These are phyloP conservation scores for Suhomyces bokatorum DNA, from an alignment of 1,139 yeast species.

Conservation along the genomic window DNA sequence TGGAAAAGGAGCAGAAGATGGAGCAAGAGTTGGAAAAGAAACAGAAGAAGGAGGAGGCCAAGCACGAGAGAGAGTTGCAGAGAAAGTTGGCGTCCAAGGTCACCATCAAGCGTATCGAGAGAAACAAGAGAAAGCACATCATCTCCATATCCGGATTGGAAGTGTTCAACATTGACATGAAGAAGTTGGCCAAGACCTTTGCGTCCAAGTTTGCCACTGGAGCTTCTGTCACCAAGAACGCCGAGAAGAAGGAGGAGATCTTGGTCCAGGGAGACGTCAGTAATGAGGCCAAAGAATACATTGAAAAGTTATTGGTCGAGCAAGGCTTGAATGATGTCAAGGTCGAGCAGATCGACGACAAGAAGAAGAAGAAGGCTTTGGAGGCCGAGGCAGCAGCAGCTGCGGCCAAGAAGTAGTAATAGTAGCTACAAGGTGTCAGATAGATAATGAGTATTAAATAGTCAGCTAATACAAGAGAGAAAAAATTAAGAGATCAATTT, in stretches of 20 bases:
- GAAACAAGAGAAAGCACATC: constrained; percentile 87
- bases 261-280: constrained; percentile 95
- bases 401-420: constrained; percentile 4
- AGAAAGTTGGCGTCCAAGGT: constrained; percentile 80
- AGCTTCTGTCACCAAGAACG: constrained; percentile 89
- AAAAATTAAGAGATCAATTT: constrained; percentile 26
- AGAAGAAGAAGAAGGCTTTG: constrained; percentile 64
- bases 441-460: constrained; percentile 7
- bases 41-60: constrained; percentile 87
- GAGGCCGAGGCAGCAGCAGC: constrained; percentile 19
- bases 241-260: constrained; percentile 89
- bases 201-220: constrained; percentile 97
- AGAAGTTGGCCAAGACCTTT: constrained; percentile 87
- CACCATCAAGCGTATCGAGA: constrained; percentile 79
- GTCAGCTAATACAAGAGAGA: constrained; percentile 7
- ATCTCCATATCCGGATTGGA: constrained; percentile 87
- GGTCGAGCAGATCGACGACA: constrained; percentile 83
- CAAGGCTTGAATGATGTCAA: constrained; percentile 82
- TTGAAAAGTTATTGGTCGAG: constrained; percentile 70
- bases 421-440: no score
- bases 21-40: constrained; percentile 80
- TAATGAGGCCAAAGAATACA: constrained; percentile 82
- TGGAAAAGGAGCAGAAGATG: constrained; percentile 80
- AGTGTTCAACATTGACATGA: constrained; percentile 84
- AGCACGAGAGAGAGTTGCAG: constrained; percentile 80